Conservation (phyloP, 768 basidiomycete genomes). For the Boletales sp. region DNA sequence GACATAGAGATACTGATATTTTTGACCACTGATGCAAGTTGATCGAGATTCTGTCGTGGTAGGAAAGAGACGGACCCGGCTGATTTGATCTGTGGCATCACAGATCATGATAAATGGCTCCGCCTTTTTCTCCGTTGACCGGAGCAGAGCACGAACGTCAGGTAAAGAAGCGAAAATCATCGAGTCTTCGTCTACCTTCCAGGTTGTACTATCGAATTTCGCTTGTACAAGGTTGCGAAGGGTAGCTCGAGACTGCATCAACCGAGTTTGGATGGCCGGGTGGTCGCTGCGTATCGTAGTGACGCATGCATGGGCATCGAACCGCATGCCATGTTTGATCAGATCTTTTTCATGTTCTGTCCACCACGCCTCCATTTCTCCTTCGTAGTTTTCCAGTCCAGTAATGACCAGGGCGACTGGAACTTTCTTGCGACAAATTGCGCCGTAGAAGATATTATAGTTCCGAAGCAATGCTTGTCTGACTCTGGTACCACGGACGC, state of each 20-base stretch:
- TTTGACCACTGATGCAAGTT: conserved; percentile 1
- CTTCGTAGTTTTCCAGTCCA: conserved; percentile 32
- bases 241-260: conserved; percentile 15
- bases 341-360: conserved; percentile 30
- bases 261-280: conserved; percentile 20
- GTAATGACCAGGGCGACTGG: conserved; percentile 34
- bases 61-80: conserved; percentile 3
- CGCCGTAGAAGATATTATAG: conserved; percentile 28
- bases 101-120: conserved; percentile 15
- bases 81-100: conserved; percentile 8
- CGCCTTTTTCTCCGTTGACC: conserved; percentile 7
- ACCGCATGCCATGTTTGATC: conserved; percentile 30
- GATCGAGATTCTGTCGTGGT: background rate
- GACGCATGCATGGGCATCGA: conserved; percentile 39
- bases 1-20: conserved; percentile 14
- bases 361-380: conserved; percentile 40
- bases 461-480: conserved; percentile 25
- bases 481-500: conserved; percentile 31
- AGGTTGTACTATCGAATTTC: conserved; percentile 11
- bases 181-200: conserved; percentile 19
- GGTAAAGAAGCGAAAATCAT: conserved; percentile 17
- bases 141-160: conserved; percentile 17
- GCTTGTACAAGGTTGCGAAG: conserved; percentile 19
- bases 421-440: conserved; percentile 29
- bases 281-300: conserved; percentile 31